Evolutionary conservation across 805 yeast species (phyloP).

Genomic region (Candida schatavii): DNA sequence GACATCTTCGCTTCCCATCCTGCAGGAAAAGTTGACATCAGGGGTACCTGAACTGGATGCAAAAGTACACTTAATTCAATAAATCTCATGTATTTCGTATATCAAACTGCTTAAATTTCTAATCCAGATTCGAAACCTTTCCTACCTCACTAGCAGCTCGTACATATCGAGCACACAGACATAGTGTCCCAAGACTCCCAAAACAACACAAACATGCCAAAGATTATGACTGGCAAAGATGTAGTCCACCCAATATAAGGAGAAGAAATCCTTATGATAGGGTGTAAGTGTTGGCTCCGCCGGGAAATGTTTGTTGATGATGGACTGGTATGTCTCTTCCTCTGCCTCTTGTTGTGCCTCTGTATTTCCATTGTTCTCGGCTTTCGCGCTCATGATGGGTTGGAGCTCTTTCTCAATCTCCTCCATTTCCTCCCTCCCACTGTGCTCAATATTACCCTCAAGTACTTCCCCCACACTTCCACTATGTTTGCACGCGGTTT

Average conservation of each 20-base stretch:
- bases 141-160: conserved; percentile 24
- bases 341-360: conserved; percentile 7
- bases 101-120: too few species aligned
- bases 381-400: conserved; percentile 2
- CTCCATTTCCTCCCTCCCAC: conserved; percentile 38
- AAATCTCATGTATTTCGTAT: too few species aligned
- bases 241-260: conserved; percentile 85
- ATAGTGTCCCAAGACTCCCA: conserved; percentile 90
- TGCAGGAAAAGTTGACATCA: too few species aligned
- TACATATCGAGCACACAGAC: conserved; percentile 73
- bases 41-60: too few species aligned
- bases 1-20: too few species aligned
- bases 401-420: conserved; percentile 26
- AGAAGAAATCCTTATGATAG: conserved; percentile 38
- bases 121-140: too few species aligned
- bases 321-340: conserved; percentile 20
- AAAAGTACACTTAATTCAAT: too few species aligned
- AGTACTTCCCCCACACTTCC: conserved; percentile 30
- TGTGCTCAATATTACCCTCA: conserved; percentile 30
- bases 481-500: conserved; percentile 17
- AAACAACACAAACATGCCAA: conserved; percentile 90
- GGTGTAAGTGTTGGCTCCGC: conserved; percentile 30
- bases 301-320: conserved; percentile 38
- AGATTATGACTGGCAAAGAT: conserved; percentile 77
- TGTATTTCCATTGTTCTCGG: conserved; percentile 4